Conservation (phyloP, 495 filamentous ascomycete genomes). For the Astrothelium subdiscretum region DNA sequence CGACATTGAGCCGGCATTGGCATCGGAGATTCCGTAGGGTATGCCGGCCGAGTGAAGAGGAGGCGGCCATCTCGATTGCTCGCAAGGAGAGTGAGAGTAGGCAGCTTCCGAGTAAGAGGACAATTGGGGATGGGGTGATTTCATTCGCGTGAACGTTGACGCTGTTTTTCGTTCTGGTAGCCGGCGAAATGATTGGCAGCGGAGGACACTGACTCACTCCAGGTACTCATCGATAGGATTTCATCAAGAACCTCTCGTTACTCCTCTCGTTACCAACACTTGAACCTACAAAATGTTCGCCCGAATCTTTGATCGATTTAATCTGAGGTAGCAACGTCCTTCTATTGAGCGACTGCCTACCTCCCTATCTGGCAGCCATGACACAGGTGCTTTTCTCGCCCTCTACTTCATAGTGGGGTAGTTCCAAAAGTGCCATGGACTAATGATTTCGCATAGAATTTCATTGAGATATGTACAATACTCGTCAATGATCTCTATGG, state of each 20-base stretch:
- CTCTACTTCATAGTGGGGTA: not conserved
- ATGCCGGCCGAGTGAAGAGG: conserved; percentile 64
- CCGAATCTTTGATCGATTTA: not conserved
- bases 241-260: too few species aligned
- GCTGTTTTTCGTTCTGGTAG: not conserved
- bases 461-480: conserved; percentile 72
- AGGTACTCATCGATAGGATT: too few species aligned
- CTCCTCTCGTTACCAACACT: too few species aligned
- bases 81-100: not conserved
- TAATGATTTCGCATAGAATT: conserved; percentile 9
- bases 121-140: not conserved
- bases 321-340: not conserved
- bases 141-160: not conserved
- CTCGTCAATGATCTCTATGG: conserved; percentile 83
- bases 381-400: not conserved
- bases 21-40: conserved; percentile 62
- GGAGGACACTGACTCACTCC: conserved; percentile 24
- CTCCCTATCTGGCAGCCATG: not conserved
- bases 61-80: conserved; percentile 72
- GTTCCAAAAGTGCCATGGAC: not conserved
- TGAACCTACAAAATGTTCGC: not conserved
- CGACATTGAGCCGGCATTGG: conserved; percentile 47
- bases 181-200: conserved; percentile 22
- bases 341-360: not conserved
- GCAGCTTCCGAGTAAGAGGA: conserved; percentile 29